Base-by-base conservation (phyloP, 495 filamentous ascomycete genomes). In the Articulospora tetracladia region DNA sequence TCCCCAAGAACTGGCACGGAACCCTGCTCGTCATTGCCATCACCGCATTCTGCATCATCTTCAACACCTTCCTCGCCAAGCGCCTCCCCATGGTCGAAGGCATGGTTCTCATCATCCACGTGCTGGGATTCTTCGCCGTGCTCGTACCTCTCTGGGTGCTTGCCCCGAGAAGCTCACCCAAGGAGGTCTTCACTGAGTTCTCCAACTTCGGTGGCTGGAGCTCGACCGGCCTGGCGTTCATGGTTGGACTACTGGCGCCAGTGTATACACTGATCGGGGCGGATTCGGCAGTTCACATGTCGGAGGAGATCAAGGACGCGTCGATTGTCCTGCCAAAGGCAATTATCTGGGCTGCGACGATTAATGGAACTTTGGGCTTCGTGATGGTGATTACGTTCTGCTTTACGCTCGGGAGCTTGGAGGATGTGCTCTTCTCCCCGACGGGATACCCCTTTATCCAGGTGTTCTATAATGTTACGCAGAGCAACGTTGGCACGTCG, bases 221-320 rank as follows among this genome's bases (percentile, higher is more conserved):
- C 0, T 72, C 64, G 0, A 69, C 70, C 30, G 75, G 76, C 1
- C 50, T 80, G 2, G 72, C 74, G 0, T 78, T 72, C 44, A 74
- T 78, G 26, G 68, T 80, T 11, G 78, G 77, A 10, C 53, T 76
- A 0, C 54, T 74, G 17, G 74, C 74, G 6, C 72, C 68, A 15
- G 67, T 78, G 0, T 81, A 72, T 74, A 47, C 55, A 1, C 22
- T 62, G 17, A 62, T 57, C 69, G 70, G 60, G 12, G 41, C 59
- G 17, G 64, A 66, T 53, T 55, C 50, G 8, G 55, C 58, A 0
- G 54, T 54, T 13, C 60, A 66, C 23, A 72, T 69, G 72, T 69
- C 76, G 25, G 76, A 83, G 63, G 79, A 83, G 66, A 71, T 81
- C 48, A 70, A 72, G 50, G 75, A 79, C 61, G 78, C 79, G 3